Conservation (phyloP, 495 filamentous ascomycete species). For the Xylona heveae region DNA sequence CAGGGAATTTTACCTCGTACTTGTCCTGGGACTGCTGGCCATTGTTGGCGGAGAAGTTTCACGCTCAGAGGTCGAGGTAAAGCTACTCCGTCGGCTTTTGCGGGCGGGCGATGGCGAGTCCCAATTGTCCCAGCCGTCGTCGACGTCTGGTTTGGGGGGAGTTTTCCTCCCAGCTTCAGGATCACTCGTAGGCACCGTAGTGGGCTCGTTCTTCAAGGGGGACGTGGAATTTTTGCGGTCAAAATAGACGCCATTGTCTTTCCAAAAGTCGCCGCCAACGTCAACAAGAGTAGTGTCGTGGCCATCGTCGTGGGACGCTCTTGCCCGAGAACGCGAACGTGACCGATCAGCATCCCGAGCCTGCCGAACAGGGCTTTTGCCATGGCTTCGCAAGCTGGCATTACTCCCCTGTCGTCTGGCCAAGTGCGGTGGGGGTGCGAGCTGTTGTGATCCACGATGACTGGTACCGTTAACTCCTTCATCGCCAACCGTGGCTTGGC, state of each 20-base stretch:
- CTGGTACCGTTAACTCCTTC: constrained; percentile 48
- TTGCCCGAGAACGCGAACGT: no score
- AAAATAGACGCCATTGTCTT: constrained; percentile 32
- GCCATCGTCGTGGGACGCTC: no score
- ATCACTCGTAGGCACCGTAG: no score
- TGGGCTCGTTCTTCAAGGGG: constrained; percentile 22
- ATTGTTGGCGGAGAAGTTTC: constrained; percentile 22
- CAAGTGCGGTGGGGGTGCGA: constrained; percentile 2
- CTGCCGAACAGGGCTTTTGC: no score
- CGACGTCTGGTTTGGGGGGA: no score
- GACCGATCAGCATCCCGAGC: no score
- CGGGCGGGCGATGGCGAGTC: constrained; percentile 31
- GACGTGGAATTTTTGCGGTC: constrained; percentile 23
- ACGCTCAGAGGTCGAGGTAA: constrained; percentile 6
- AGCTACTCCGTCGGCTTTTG: constrained; percentile 26
- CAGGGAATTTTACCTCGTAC: constrained; percentile 25
- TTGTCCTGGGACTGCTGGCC: constrained; percentile 26
- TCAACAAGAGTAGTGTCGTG: constrained; percentile 24
- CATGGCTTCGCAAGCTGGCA: no score
- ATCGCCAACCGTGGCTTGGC: constrained; percentile 87
- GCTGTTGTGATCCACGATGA: constrained; percentile 17
- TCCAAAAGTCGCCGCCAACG: constrained; percentile 27
- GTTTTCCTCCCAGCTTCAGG: no score
- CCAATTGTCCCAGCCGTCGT: constrained; percentile 56
- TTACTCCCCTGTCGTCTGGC: no score